Base-by-base conservation (phyloP, 441 rosid genomes). In the Arabidopsis lyrata region DNA sequence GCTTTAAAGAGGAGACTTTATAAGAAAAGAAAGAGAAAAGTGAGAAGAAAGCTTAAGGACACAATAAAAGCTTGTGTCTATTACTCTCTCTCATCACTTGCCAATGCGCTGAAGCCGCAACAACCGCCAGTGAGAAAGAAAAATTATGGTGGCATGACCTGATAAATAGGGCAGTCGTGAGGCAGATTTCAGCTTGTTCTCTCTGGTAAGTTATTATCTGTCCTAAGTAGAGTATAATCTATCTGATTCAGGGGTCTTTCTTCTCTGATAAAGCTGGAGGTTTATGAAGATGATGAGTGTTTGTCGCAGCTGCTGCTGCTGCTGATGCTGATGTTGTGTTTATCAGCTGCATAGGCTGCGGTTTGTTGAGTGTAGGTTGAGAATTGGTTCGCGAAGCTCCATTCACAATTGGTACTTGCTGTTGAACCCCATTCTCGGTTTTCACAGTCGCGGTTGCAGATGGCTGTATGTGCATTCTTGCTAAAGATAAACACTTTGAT, bases 401-500 rank as follows among this genome's bases (percentile, higher is more conserved):
- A 63, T 89, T 82, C 75, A 69, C 77, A 38, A 78, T 56, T 11
- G 84, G 81, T 54, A 77, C 77, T 16, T 80, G 84, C 61, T 67
- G 87, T 59, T 55, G 75, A 48, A 77, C 75, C 75, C 83, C 90
- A 45, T 77, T 61, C 77, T 81, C 93, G 9, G 73, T 74, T 81
- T 81, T 83, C 47, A 77, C 80, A 14, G 73, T 57, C 5, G 15
- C 45, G 11, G 54, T 81, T 15, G 68, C 54, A 6, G 82, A 76
- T 53, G 85, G 80, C 48, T 83, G 90, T 66, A 74, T 24, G 60
- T 91, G 94, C 47, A 79, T 79, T 81, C 92, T 88, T 12, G 90
- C 92, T 24, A 87, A 81, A 18, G 87, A 81, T 38, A 85, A 89
- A 78, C 87, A 89, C 34, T 83, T 83, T 13, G 86, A 82, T 81